These are phyloP conservation scores for Colletotrichum euphorbiae DNA, from an alignment of 2,329 filamentous ascomycete species.

Conservation along the genomic window DNA sequence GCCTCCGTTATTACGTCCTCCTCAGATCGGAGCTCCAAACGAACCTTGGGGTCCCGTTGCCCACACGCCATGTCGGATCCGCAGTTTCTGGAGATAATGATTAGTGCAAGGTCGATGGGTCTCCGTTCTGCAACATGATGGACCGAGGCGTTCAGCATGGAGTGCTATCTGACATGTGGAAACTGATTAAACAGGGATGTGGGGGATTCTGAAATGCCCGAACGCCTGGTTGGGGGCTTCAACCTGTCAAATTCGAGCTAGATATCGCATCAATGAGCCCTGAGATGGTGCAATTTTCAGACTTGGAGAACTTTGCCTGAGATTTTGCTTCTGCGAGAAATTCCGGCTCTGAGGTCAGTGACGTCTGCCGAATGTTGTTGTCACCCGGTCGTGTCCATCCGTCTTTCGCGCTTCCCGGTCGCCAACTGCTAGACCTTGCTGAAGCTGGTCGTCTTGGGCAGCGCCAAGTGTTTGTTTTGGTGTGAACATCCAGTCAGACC, in stretches of 20 bases:
- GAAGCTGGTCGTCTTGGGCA: not conserved
- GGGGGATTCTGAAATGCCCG: not conserved
- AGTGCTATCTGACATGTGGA: not conserved
- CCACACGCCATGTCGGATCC: slow-evolving; percentile 3
- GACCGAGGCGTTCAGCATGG: slow-evolving; percentile 4
- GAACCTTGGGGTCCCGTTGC: not conserved
- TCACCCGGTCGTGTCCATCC: not conserved
- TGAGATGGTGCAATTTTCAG: slow-evolving; percentile 28
- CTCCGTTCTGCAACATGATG: too few relatives aligned
- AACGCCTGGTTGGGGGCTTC: not conserved
- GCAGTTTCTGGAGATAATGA: not conserved
- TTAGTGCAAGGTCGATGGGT: too few relatives aligned
- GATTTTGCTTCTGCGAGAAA: not conserved
- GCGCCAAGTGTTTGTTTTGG: not conserved
- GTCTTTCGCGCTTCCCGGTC: not conserved
- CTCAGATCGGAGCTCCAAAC: slow-evolving; percentile 31
- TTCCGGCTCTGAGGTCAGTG: not conserved
- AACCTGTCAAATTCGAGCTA: slow-evolving; percentile 5
- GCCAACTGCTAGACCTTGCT: not conserved
- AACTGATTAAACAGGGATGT: slow-evolving; percentile 1
- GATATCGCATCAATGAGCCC: slow-evolving; percentile 32
- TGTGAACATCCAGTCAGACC: not conserved
- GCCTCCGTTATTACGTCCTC: not conserved
- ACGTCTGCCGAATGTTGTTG: not conserved
- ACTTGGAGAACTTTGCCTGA: not conserved